phyloP scores from a whole-genome alignment of 192 early-diverging fungal genomes.

The Pecoramyces ruminantium region DNA sequence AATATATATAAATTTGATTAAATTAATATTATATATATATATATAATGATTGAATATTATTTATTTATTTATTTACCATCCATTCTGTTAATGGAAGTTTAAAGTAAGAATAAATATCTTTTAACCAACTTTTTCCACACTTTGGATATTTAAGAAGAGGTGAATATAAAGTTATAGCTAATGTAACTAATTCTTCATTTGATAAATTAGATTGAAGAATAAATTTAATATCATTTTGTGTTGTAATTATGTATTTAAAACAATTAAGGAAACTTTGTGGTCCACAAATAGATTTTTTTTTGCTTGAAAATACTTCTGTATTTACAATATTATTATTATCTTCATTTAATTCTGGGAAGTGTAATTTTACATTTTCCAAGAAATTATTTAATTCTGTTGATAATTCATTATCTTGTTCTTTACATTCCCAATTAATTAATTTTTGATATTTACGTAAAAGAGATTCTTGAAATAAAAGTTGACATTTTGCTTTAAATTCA shows the following conservation, averaged over 20 bases:
- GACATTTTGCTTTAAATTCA: not conserved
- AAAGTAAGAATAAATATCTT: not conserved
- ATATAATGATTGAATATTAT: too few relatives aligned
- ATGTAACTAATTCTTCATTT: not conserved
- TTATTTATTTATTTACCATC: not conserved
- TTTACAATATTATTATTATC: not conserved
- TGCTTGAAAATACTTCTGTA: too few relatives aligned
- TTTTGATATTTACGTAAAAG: not conserved
- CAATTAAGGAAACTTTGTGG: not conserved
- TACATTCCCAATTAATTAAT: not conserved
- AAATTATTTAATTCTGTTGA: not conserved
- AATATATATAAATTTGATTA: too few relatives aligned
- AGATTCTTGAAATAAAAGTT: not conserved
- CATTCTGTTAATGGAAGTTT: not conserved
- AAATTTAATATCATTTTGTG: not conserved
- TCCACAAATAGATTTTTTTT: not conserved
- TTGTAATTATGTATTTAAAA: not conserved
- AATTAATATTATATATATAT: too few relatives aligned
- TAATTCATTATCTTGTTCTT: not conserved
- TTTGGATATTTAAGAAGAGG: not conserved
- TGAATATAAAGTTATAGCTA: not conserved
- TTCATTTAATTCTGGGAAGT: not conserved
- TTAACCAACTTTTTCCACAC: not conserved
- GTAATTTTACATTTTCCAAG: not conserved
- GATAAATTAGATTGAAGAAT: not conserved